Evolutionary conservation across 2,329 filamentous ascomycete species (phyloP).

Genomic region (Trichoderma sp.): DNA sequence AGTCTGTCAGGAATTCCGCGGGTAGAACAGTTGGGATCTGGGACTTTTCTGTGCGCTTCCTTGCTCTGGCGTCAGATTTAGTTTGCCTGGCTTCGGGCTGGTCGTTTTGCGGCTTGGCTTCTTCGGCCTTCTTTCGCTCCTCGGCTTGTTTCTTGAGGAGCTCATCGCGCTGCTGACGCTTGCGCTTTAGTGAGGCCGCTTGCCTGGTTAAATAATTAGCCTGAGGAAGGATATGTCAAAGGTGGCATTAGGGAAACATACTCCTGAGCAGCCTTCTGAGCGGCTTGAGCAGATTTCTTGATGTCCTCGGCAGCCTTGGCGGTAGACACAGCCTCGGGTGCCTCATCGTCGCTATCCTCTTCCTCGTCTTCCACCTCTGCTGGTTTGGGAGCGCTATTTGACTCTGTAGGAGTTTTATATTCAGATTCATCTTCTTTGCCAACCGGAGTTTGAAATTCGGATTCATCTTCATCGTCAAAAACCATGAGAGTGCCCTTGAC

Average conservation of each 20-base stretch:
- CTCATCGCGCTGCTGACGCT: conserved; percentile 54
- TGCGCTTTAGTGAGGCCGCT: conserved; percentile 51
- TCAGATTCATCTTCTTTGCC: conserved; percentile 23
- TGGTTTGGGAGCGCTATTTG: conserved; percentile 16
- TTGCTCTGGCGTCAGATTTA: conserved; percentile 12
- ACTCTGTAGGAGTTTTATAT: background rate
- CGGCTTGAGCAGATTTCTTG: conserved; percentile 46
- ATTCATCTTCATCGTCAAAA: conserved; percentile 37
- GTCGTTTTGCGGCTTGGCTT: conserved; percentile 25
- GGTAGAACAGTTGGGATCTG: conserved; percentile 49
- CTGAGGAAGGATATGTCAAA: background rate
- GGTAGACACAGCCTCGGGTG: conserved; percentile 59
- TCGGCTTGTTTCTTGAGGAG: conserved; percentile 56
- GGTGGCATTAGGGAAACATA: conserved; percentile 35
- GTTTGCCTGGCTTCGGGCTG: conserved; percentile 20
- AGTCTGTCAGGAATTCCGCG: conserved; percentile 53
- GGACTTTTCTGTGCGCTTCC: conserved; percentile 35
- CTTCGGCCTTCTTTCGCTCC: conserved; percentile 43
- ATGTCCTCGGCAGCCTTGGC: conserved; percentile 46
- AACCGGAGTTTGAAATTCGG: conserved; percentile 6
- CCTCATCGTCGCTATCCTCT: conserved; percentile 51
- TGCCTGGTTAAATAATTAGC: conserved; percentile 37
- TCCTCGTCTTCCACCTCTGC: conserved; percentile 34
- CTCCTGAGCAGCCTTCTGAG: conserved; percentile 52
- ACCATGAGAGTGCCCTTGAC: conserved; percentile 33